These are phyloP conservation scores for Mortierella sp. DNA, from an alignment of 371 early-diverging fungal species.

Conservation along the genomic window DNA sequence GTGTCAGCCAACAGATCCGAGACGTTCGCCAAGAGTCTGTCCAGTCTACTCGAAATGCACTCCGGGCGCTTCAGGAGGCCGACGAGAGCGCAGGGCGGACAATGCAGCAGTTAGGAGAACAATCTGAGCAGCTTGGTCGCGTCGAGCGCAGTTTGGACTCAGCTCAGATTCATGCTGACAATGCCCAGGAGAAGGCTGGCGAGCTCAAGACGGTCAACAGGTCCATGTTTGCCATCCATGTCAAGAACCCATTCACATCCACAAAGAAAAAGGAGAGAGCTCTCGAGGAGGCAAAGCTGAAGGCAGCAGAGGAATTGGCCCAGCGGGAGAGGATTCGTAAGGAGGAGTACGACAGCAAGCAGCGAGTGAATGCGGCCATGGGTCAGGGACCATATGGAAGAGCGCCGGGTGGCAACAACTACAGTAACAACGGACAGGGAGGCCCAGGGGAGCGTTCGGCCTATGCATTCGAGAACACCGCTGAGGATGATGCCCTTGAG, in stretches of 20 bases:
- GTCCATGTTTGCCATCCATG: conserved; percentile 79
- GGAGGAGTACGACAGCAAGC: conserved; percentile 61
- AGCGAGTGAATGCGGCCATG: conserved; percentile 65
- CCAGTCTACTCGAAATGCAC: conserved; percentile 79
- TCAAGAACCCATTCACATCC: conserved; percentile 75
- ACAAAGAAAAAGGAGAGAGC: conserved; percentile 66
- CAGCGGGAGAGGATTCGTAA: conserved; percentile 58
- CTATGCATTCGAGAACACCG: conserved; percentile 74
- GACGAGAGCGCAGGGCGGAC: conserved; percentile 71
- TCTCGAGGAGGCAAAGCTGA: conserved; percentile 60
- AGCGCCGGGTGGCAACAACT: conserved; percentile 39
- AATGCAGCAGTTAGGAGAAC: conserved; percentile 72
- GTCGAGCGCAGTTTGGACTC: conserved; percentile 79
- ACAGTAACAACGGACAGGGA: conserved; percentile 62
- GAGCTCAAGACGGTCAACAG: conserved; percentile 83
- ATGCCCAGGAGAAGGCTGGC: conserved; percentile 76
- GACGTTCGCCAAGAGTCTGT: conserved; percentile 80
- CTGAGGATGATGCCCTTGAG: conserved; percentile 79
- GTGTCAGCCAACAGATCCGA: conserved; percentile 72
- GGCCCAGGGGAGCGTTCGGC: conserved; percentile 68
- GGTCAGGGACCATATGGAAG: conserved; percentile 59
- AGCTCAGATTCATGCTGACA: conserved; percentile 78
- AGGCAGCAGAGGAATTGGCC: conserved; percentile 60
- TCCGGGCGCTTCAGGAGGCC: conserved; percentile 73
- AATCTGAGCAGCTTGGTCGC: conserved; percentile 79